Conservation (phyloP, 768 basidiomycete species). For the Calocybe cyanea region DNA sequence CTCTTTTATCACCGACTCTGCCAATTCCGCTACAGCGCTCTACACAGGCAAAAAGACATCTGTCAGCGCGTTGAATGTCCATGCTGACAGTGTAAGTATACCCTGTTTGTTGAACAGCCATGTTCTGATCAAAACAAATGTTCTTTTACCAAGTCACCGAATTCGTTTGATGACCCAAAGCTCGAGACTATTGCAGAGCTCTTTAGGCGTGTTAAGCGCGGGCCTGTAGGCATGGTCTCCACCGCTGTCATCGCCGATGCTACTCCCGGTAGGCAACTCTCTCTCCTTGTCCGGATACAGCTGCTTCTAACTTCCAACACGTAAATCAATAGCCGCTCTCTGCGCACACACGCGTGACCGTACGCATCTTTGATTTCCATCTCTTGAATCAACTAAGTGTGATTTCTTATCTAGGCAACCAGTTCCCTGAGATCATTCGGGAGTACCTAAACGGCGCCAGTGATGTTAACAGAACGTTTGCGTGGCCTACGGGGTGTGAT, state of each 20-base stretch:
- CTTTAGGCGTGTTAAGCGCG: slow-evolving; percentile 36
- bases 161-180: slow-evolving; percentile 40
- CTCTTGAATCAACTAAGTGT: too few relatives aligned
- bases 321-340: slow-evolving; percentile 27
- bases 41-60: slow-evolving; percentile 42
- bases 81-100: slow-evolving; percentile 35
- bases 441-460: slow-evolving; percentile 21
- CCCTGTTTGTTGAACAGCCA: neutral
- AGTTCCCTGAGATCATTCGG: slow-evolving; percentile 28
- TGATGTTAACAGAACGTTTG: slow-evolving; percentile 27
- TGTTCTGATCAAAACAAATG: neutral
- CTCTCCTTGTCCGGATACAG: too few relatives aligned
- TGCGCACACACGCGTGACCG: slow-evolving; percentile 41
- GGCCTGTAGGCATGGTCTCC: slow-evolving; percentile 41
- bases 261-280: slow-evolving; percentile 30
- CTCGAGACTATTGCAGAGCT: slow-evolving; percentile 42
- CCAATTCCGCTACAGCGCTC: slow-evolving; percentile 43
- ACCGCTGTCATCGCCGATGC: slow-evolving; percentile 44
- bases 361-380: too few relatives aligned
- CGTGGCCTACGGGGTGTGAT: slow-evolving; percentile 39
- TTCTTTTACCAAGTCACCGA: slow-evolving; percentile 25
- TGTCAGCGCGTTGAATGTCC: slow-evolving; percentile 39
- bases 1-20: slow-evolving; percentile 45
- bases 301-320: neutral
- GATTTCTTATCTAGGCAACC: slow-evolving; percentile 24